Conservation (phyloP, 164 flowering plant genomes). For the Cinnamomum chago region DNA sequence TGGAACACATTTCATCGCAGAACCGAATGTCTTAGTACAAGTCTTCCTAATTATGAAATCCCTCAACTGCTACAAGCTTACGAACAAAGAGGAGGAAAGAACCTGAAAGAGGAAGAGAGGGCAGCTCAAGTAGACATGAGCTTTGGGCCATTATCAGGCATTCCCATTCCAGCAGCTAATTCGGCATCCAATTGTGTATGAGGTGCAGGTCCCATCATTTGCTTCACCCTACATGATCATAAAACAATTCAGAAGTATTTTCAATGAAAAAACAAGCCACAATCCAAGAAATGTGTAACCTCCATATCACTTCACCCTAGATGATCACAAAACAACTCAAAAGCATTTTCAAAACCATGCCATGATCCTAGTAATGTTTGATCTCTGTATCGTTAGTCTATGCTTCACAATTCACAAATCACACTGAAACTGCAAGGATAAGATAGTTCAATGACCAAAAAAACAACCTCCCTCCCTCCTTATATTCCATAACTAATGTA, state of each 20-base stretch:
- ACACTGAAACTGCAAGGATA: no score
- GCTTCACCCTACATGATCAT: slow-evolving; percentile 56
- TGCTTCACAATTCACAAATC: no score
- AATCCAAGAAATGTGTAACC: neutral
- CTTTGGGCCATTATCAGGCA: slow-evolving; percentile 96
- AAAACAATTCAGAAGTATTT: neutral
- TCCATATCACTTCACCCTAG: slow-evolving; percentile 47
- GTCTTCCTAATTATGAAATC: neutral
- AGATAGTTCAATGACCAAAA: no score
- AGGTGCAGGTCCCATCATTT: slow-evolving; percentile 73
- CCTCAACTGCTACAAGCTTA: neutral
- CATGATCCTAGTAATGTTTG: neutral
- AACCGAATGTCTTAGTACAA: neutral
- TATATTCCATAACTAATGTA: no score
- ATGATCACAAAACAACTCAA: slow-evolving; percentile 12
- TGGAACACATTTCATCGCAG: neutral
- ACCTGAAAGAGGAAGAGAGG: slow-evolving; percentile 1
- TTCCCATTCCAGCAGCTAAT: slow-evolving; percentile 89
- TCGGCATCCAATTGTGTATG: slow-evolving; percentile 97
- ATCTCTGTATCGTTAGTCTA: no score
- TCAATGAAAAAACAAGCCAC: neutral
- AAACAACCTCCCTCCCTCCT: no score
- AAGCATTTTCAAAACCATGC: neutral
- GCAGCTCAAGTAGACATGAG: slow-evolving; percentile 64
- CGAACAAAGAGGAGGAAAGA: neutral